Base-by-base conservation (phyloP, 768 basidiomycete genomes). In the Boletus reticuloceps region DNA sequence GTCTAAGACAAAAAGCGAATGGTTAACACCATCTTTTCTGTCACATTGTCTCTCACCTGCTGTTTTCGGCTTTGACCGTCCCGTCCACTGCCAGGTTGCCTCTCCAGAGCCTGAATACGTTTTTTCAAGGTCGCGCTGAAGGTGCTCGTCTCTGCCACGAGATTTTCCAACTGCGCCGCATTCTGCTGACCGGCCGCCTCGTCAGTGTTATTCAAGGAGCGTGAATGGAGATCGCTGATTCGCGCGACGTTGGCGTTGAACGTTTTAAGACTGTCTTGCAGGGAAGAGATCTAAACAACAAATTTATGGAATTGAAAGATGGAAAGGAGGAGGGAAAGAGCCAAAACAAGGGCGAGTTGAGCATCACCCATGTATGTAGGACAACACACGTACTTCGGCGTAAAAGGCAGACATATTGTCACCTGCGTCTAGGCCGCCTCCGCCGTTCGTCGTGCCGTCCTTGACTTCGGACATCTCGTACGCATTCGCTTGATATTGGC, bases 401-500 rank as follows among this genome's bases (percentile, higher is more conserved):
- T 91, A 91, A 71, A 92, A 91, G 12, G 77, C 73, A 4, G 80
- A 69, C 88, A 89, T 89, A 55, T 67, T 67, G 69, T 88, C 86
- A 2, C 64, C 63, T n/a, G 66, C 54, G 69, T 86, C 84, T 19
- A 48, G 62, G 17, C 63, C 55, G 36, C 60, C 69, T 22, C 66
- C 69, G 50, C 58, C 59, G 64, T 81, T 78, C 32, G 79, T 74
- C 50, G 78, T 77, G 70, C 80, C 85, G 61, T 83, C 82, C 60
- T 76, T 81, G 50, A 86, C 85, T 34, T 83, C 82, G 14, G 84
- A 76, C 86, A 91, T 89, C 68, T 89, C 87, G 66, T 89, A 89
- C 47, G 77, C 66, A 50, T 88, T 87, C 52, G 74, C 68, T 68
- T 79, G 74, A 56, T 69, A 50, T 54, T 59, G 58, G 63, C 64